Conservation (phyloP, 1,284 basidiomycete genomes). For the Testicularia cyperi region DNA sequence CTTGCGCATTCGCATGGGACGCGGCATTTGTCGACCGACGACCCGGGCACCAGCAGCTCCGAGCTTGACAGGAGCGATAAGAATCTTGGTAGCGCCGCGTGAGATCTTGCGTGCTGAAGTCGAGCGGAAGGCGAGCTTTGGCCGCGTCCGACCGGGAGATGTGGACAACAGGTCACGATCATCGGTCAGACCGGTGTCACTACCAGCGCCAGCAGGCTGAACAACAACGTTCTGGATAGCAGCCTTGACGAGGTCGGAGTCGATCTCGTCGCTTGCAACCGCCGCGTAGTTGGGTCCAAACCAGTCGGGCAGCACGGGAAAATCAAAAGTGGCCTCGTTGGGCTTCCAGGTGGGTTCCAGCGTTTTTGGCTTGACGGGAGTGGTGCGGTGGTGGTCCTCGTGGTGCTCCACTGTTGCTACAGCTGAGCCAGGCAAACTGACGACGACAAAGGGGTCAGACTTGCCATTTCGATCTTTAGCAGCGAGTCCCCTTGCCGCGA, state of each 20-base stretch:
- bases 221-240: slow-evolving; percentile 14
- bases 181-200: too few relatives aligned
- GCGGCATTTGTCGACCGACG: slow-evolving; percentile 39
- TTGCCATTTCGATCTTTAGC: slow-evolving; percentile 64
- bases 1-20: slow-evolving; percentile 39
- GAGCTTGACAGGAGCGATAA: slow-evolving; percentile 41
- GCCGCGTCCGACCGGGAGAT: slow-evolving; percentile 4
- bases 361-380: slow-evolving; percentile 76
- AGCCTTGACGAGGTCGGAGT: slow-evolving; percentile 18
- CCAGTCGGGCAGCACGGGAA: slow-evolving; percentile 44
- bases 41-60: slow-evolving; percentile 46
- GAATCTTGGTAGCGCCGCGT: slow-evolving; percentile 35
- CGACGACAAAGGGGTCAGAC: slow-evolving; percentile 56
- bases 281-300: slow-evolving; percentile 64
- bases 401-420: slow-evolving; percentile 7
- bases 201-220: slow-evolving; percentile 1
- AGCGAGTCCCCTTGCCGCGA: slow-evolving; percentile 62
- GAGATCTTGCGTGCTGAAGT: slow-evolving; percentile 32
- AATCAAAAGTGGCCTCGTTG: slow-evolving; percentile 45
- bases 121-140: slow-evolving; percentile 16
- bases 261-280: slow-evolving; percentile 18
- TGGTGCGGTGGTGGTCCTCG: slow-evolving; percentile 69
- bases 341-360: slow-evolving; percentile 72
- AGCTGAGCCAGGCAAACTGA: slow-evolving; percentile 47
- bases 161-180: too few relatives aligned